These are phyloP conservation scores for Cyclocybe aegerita DNA, from an alignment of 768 basidiomycete genomes.

Conservation along the genomic window DNA sequence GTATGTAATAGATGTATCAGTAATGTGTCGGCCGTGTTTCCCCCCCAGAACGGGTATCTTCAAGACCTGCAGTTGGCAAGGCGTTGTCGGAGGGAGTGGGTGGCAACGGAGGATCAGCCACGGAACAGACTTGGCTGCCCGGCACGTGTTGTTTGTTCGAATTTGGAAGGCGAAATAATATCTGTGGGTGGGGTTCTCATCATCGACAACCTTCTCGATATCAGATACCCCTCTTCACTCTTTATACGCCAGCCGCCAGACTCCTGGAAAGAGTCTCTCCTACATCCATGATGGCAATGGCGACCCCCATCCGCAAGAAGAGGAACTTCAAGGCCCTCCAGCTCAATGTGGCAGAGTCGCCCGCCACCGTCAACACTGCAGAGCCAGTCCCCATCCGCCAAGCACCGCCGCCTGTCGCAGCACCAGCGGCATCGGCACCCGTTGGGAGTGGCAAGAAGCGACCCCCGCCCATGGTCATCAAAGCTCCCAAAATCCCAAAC, in stretches of 20 bases:
- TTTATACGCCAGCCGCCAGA: background rate
- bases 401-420: constrained; percentile 29
- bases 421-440: constrained; percentile 37
- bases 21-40: no score
- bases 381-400: constrained; percentile 47
- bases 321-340: constrained; percentile 88
- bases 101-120: no score
- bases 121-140: constrained; percentile 1
- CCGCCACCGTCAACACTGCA: constrained; percentile 22
- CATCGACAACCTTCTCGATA: constrained; percentile 11
- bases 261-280: background rate
- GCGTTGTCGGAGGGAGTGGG: no score
- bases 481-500: constrained; percentile 62
- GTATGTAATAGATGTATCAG: no score
- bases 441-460: constrained; percentile 55
- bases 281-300: constrained; percentile 30
- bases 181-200: constrained; percentile 18
- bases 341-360: constrained; percentile 55
- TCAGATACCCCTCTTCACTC: constrained; percentile 1
- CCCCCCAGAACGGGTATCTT: no score
- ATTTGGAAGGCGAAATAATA: constrained; percentile 19
- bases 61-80: no score
- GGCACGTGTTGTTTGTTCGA: constrained; percentile 23
- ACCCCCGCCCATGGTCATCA: constrained; percentile 82
- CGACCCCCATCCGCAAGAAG: constrained; percentile 80